Evolutionary conservation across 2,329 filamentous ascomycete species (phyloP), one percentile per base, ranked within the genome.

Genomic region (Ceratocystis destructans): DNA sequence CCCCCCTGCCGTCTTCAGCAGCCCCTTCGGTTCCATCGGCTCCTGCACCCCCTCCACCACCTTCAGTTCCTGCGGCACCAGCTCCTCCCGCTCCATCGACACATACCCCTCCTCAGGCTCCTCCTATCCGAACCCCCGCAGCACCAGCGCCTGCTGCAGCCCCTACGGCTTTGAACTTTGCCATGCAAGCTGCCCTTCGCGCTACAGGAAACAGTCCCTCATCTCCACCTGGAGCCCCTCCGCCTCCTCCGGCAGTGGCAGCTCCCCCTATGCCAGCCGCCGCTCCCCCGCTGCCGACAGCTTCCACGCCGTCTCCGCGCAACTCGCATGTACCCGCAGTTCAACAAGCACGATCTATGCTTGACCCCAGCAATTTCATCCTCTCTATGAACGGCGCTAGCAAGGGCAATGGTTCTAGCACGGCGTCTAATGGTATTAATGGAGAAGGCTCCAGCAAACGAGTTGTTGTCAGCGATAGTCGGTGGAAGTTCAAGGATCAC

Each of bases 401-500:
- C 37, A 82, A 80, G 69, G 78, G 77, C 25, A 78, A 77, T 20
- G 77, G 80, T 1, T 71, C 64, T 70, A 73, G 70, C 68, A 71
- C 71, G 72, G 73, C 73, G 70, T 72, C 71, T 64, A 69, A 71
- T 67, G 68, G 72, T 44, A 69, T 71, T 33, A 73, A 73, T 28
- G 72, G 72, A 4, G 31, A 48, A 5, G 31, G 37, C 28, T 37
- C 22, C 7, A 71, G 71, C 37, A 74, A 71, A 48, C 79, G 79
- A 22, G 77, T 86, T 67, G 76, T 83, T 10, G 85, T 96, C 62
- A 83, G 90, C 69, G 94, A 97, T 74, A 75, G 80, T 65, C 82
- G 93, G 70, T 99, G 91, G 86, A 88, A 87, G 70, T 99, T 96
- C 73, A 88, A 93, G 71, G 83, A 87, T 61, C 93, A 96, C 71